Percentiles rank a stretch among this genome's conserved stretches.
Conservation (phyloP, 75 land plant species). For the Picea sitchensis region DNA sequence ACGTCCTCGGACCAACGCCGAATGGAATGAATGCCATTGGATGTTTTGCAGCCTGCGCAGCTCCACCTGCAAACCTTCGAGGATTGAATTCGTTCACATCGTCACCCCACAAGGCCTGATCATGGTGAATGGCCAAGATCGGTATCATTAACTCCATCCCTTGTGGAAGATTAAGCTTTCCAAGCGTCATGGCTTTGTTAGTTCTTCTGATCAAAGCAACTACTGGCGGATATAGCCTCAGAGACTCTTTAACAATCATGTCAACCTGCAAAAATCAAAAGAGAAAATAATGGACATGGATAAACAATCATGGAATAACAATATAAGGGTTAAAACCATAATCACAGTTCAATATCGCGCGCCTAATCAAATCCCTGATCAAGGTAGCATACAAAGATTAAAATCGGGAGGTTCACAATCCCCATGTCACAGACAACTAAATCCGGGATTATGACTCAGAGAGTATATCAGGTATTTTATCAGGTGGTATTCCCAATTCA, state of each 20-base stretch:
- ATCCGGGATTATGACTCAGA: no score
- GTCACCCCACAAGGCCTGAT: slow-evolving; percentile 28
- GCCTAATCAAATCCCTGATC: no score
- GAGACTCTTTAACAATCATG: slow-evolving; percentile 31
- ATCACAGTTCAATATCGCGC: no score
- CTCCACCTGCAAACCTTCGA: slow-evolving; percentile 15
- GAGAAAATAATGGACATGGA: neutral
- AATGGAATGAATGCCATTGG: slow-evolving; percentile 52
- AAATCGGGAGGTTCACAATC: no score
- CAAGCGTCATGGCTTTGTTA: slow-evolving; percentile 10
- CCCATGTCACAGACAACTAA: no score
- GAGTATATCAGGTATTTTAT: no score
- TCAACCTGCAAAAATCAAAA: slow-evolving; percentile 15
- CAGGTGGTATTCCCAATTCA: neutral
- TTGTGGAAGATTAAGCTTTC: slow-evolving; percentile 7
- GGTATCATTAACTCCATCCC: slow-evolving; percentile 20
- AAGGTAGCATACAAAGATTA: no score
- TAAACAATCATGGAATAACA: no score
- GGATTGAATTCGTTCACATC: slow-evolving; percentile 37
- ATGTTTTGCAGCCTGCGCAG: slow-evolving; percentile 13
- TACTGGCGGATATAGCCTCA: slow-evolving; percentile 36
- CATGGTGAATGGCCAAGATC: slow-evolving; percentile 21
- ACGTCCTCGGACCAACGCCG: slow-evolving; percentile 49
- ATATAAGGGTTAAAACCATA: no score
- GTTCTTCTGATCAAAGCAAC: slow-evolving; percentile 15